Base-by-base conservation (phyloP, 1,139 yeast species). In the Yamadazyma blattariae region DNA sequence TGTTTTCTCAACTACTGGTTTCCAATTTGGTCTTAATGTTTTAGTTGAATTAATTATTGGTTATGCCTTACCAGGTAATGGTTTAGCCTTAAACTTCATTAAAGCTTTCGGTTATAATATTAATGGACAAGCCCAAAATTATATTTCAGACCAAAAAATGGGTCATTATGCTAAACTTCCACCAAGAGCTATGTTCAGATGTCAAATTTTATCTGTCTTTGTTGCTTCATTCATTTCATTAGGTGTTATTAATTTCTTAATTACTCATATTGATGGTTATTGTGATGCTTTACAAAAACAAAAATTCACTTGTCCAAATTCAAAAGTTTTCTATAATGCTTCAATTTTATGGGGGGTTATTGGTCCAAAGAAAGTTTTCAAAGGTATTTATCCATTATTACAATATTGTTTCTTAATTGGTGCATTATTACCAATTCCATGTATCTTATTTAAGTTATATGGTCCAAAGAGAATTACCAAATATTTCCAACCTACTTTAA, bases 31-130 rank as follows among this genome's bases (percentile, higher is more conserved):
- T 25, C 61, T 78, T 41, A 76, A 77, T 42, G 79, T 77, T 7
- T 54, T 79, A 38, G 77, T 75, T 27, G 82, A 79, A 51, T 58
- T 79, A 44, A 68, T 79, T 38, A 61, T 74, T 33, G 85, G 85
- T 18, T 76, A 77, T 45, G 78, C 80, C 2, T 42, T 78, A 17
- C 84, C 82, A 20, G 82, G 82, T 33, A 76, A 77, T 37, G 79
- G 79, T 30, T 57, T 64, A 32, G 83, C 83, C 2, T 56, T 77
- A 40, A 77, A 73, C 70, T 66, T 74, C 17, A 57, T 77, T 43
- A 78, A 78, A 51, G 77, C 80, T 2, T 67, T 67, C 38, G 83
- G 82, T 17, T 67, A 67, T 44, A 77, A 76, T 50, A 74, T 76
- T 44, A 75, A 70, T 52, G 73, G 72, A 3, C 83, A 77, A 54